Conservation (phyloP, 345 rosid genomes). For the Bruguiera gymnorhiza region DNA sequence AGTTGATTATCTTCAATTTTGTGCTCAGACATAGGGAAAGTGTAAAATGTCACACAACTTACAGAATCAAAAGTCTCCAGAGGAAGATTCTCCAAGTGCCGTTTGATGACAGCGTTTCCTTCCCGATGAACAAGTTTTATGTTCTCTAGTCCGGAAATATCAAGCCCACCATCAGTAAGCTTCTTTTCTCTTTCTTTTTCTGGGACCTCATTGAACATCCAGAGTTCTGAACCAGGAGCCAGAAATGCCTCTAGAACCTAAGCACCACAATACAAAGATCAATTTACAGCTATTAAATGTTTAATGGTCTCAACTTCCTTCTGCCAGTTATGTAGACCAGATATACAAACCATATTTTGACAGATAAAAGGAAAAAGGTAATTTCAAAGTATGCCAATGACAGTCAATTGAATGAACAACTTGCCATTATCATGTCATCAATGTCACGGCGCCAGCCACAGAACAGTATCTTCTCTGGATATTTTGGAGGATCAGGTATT, state of each 20-base stretch:
- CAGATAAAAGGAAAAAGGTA: background rate
- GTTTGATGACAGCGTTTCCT: conserved; percentile 81
- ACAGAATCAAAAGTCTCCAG: conserved; percentile 94
- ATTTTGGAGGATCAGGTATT: conserved; percentile 71
- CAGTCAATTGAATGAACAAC: background rate
- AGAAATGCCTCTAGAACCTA: conserved; percentile 88
- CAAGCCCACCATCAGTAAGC: conserved; percentile 74
- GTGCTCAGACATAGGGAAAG: background rate
- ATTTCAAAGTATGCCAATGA: background rate
- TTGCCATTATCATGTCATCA: conserved; percentile 93
- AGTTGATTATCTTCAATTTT: background rate
- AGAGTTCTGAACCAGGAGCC: conserved; percentile 86
- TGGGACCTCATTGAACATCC: conserved; percentile 94
- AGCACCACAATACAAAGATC: conserved; percentile 8
- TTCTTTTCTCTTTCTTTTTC: conserved; percentile 78
- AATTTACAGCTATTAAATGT: background rate
- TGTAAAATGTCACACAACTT: conserved; percentile 33
- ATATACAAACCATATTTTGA: background rate
- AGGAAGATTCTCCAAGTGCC: conserved; percentile 82
- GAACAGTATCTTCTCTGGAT: conserved; percentile 83
- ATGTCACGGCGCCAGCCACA: conserved; percentile 98
- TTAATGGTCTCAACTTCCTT: background rate
- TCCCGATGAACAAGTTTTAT: conserved; percentile 74
- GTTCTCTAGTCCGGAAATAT: conserved; percentile 50
- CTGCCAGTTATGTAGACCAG: background rate